Percentiles rank a stretch among this genome's conserved stretches.
Evolutionary conservation across 1,139 yeast species (phyloP).

Genomic region (Kodamaea arcana): DNA sequence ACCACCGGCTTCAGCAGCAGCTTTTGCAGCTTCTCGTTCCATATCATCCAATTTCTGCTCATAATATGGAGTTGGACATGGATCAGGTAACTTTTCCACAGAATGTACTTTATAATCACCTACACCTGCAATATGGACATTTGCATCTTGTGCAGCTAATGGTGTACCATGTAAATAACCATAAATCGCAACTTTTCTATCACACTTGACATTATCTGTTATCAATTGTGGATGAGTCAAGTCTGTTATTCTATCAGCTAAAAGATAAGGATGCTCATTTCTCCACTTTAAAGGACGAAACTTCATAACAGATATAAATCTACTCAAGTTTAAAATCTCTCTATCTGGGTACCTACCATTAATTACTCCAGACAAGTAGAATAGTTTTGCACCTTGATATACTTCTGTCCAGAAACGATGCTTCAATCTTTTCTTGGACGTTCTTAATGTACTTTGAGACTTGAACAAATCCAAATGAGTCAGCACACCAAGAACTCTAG

Average conservation of each 20-base stretch:
- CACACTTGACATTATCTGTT: constrained; percentile 75
- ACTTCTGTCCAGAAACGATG: constrained; percentile 99
- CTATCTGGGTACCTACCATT: constrained; percentile 98
- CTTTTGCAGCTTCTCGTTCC: constrained; percentile 66
- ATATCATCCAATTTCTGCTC: constrained; percentile 81
- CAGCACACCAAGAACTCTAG: constrained; percentile 91
- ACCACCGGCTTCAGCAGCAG: constrained; percentile 63
- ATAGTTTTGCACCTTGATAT: constrained; percentile 94
- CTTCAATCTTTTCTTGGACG: constrained; percentile 87
- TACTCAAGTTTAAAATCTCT: constrained; percentile 83
- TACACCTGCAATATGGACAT: constrained; percentile 91
- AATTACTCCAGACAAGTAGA: constrained; percentile 90
- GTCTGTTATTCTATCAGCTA: constrained; percentile 93
- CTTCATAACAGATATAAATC: constrained; percentile 96
- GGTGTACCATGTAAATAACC: constrained; percentile 97
- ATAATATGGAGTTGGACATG: constrained; percentile 95
- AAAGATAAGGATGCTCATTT: constrained; percentile 91
- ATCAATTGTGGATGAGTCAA: constrained; percentile 86
- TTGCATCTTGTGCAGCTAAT: constrained; percentile 64
- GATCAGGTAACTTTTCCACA: constrained; percentile 91
- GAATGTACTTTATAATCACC: constrained; percentile 79
- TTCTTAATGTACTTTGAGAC: constrained; percentile 82
- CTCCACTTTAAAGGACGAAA: constrained; percentile 98
- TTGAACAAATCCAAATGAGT: constrained; percentile 95
- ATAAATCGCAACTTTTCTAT: constrained; percentile 84